Evolutionary conservation across 2,329 filamentous ascomycete genomes (phyloP), one percentile per base, ranked within the genome.

Genomic region (Lojkania enalia): DNA sequence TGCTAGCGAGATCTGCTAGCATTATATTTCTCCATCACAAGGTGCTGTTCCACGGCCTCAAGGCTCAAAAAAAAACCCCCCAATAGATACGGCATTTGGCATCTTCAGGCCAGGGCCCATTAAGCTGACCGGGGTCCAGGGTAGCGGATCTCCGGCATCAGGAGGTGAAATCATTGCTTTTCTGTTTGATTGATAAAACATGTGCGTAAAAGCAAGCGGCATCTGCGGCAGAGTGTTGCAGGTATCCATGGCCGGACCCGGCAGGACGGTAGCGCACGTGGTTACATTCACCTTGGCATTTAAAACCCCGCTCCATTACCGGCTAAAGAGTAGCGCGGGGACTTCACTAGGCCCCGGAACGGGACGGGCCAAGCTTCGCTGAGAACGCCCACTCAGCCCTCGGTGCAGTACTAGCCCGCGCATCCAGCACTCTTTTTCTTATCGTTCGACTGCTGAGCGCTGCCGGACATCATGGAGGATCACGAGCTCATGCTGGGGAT

Each of bases 221-320:
- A 42, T 21, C 25, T 33, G 42, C 46, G 46, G 38, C 38, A 42
- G 5, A 20, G 30, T 9, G 7, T 33, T 6, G 30, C 5, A 33
- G 9, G 7, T 21, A 9, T 21, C n/a, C 31, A 16, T 20, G 13
- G 7, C 5, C 14, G 12, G n/a, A 41, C 25, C 46, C 42, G 30
- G 20, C 12, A 27, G 39, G 21, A 13, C 27, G 46, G 42, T 42
- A 46, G 3, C 20, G 42, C 46, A 49, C 46, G 42, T 39, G 46
- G 20, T 20, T 27, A 38, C 46, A 49, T 49, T 49, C 42, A 49
- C 46, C 42, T 42, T 44, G 46, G 40, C 46, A 46, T 31, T 25
- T 9, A 38, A 14, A 41, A 46, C 44, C 44, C 44, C 44, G 44
- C 44, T 25, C 36, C 18, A 37, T 9, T 32, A 14, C 39, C 44